Evolutionary conservation across 2,329 filamentous ascomycete genomes (phyloP), one percentile per base, ranked within the genome.

Genomic region (Myriosclerotinia scirpicola): DNA sequence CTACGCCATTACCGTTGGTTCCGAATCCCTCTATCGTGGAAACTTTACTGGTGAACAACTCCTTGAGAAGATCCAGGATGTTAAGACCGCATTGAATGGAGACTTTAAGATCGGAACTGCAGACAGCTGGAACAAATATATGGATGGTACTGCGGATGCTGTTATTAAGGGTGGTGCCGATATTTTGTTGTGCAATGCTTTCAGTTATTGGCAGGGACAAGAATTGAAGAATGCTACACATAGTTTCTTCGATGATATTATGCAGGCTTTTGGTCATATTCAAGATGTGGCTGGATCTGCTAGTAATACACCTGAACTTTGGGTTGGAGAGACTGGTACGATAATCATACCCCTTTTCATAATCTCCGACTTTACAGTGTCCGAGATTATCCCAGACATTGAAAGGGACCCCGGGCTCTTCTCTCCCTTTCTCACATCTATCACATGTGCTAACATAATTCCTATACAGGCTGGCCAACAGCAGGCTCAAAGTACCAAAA

Each of bases 71-170:
- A 89, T 91, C 77, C 79, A 83, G 68, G 81, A 85, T 61, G 84
- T 90, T 69, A 85, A 87, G 79, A 76, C 79, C 52, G 79, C 83
- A 42, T 75, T 88, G 75, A 81, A 83, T 71, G 76, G 76, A 36
- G 78, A 78, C 50, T 80, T 87, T 72, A 84, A 83, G 71, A 81
- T 90, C 54, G 88, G 89, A 61, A 90, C 87, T 14, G 89, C 88
- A 9, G 89, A 91, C 78, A 86, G 83, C 75, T 91, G 89, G 89
- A 91, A 90, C 80, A 90, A 89, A 78, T 88, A 82, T 74, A 82
- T 84, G 56, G 88, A 90, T 75, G 88, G 87, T 50, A 90, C 88
- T 36, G 88, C 85, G 50, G 85, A 91, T 76, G 80, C 84, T 17
- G 79, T 90, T 70, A 84, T 90, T 73, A 77, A 78, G 63, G 83